phyloP scores from a whole-genome alignment of 441 rosid genomes.

The Dalechampia spathulata region DNA sequence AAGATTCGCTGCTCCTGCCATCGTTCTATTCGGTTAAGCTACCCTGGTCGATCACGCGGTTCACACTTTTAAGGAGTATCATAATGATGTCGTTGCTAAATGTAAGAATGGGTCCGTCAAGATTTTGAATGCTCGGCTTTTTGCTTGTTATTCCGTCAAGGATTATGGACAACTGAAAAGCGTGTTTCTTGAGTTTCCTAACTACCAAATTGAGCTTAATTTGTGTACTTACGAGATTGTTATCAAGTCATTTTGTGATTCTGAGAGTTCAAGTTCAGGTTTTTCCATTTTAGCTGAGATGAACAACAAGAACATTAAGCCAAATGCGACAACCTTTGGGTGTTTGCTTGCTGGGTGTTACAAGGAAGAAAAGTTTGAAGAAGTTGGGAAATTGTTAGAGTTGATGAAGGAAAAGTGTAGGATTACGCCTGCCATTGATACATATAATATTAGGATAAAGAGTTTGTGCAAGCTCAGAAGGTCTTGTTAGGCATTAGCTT shows the following conservation, averaged over 20 bases:
- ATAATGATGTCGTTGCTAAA: slow-evolving; percentile 24
- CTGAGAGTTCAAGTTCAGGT: slow-evolving; percentile 48
- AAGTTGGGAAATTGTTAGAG: slow-evolving; percentile 51
- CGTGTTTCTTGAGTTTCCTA: slow-evolving; percentile 57
- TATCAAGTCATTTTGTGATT: slow-evolving; percentile 55
- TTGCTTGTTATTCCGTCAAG: slow-evolving; percentile 52
- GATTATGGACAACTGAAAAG: slow-evolving; percentile 49
- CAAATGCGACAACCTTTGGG: slow-evolving; percentile 43
- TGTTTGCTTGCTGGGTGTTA: slow-evolving; percentile 56
- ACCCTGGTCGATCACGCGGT: slow-evolving; percentile 61
- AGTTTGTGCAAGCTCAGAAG: slow-evolving; percentile 58
- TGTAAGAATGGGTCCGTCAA: slow-evolving; percentile 34
- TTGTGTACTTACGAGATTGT: slow-evolving; percentile 51
- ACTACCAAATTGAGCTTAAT: slow-evolving; percentile 46
- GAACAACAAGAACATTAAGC: slow-evolving; percentile 53
- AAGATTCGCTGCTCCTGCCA: slow-evolving; percentile 50
- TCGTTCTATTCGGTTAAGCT: slow-evolving; percentile 75
- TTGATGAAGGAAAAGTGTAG: slow-evolving; percentile 54
- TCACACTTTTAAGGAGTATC: slow-evolving; percentile 40
- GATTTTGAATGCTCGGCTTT: slow-evolving; percentile 52
- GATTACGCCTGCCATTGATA: slow-evolving; percentile 28
- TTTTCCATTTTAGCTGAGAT: slow-evolving; percentile 65
- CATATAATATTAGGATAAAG: slow-evolving; percentile 52
- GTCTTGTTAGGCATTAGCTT: slow-evolving; percentile 44
- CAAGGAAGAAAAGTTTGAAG: slow-evolving; percentile 56